Percentiles rank a stretch among this genome's conserved stretches.
These are phyloP conservation scores for Penicillium malachiteum DNA, from an alignment of 495 filamentous ascomycete species.

Conservation along the genomic window DNA sequence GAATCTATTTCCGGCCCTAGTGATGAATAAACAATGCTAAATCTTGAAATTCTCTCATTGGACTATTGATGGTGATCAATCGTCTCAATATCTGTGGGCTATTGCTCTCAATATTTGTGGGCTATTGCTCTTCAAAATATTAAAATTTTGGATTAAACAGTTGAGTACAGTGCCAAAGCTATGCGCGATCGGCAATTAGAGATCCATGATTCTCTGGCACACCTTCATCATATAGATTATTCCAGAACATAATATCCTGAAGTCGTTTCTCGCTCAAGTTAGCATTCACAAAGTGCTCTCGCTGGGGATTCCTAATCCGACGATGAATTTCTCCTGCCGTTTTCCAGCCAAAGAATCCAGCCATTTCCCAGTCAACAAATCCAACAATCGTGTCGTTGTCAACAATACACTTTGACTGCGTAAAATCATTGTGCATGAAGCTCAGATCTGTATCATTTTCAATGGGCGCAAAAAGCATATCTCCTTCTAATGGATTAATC, in stretches of 20 bases:
- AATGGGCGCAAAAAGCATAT: conserved; percentile 32
- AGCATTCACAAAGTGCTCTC: conserved; percentile 35
- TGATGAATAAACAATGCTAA: too few relatives aligned
- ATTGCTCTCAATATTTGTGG: too few relatives aligned
- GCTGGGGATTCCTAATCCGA: conserved; percentile 35
- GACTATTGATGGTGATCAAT: too few relatives aligned
- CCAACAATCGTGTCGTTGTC: conserved; percentile 42
- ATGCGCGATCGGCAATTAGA: too few relatives aligned
- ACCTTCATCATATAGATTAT: conserved; percentile 30
- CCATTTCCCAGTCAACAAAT: conserved; percentile 49
- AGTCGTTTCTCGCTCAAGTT: conserved; percentile 27
- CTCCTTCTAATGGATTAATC: conserved; percentile 29
- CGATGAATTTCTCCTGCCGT: conserved; percentile 37
- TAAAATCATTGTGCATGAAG: conserved; percentile 48
- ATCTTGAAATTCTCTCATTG: too few relatives aligned
- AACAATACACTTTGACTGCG: conserved; percentile 40
- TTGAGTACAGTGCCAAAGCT: too few relatives aligned
- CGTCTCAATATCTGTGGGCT: too few relatives aligned
- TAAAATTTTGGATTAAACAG: too few relatives aligned
- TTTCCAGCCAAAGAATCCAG: conserved; percentile 46
- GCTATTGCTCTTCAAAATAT: too few relatives aligned
- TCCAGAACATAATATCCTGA: conserved; percentile 36
- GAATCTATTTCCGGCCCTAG: too few relatives aligned
- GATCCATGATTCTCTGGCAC: neutral
- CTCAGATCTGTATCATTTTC: conserved; percentile 28